Evolutionary conservation across 2,329 filamentous ascomycete species (phyloP), one percentile per base, ranked within the genome.

Genomic region (Xylaria sp.): DNA sequence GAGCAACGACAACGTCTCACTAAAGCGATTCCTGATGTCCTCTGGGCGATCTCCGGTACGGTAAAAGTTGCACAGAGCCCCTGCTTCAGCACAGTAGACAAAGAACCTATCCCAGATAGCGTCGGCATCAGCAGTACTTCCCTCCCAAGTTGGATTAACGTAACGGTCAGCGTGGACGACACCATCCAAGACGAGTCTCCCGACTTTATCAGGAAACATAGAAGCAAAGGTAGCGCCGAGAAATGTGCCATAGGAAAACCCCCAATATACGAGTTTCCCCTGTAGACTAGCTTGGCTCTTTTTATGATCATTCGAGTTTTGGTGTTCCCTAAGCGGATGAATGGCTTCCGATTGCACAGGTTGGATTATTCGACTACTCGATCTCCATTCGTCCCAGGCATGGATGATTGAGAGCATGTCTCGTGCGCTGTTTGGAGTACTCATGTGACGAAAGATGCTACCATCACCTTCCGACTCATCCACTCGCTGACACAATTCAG

Each of bases 51-150:
- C 78, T 15, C 79, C 78, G 4, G 74, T 60, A 9, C 78, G 78
- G 58, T 77, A 81, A 56, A 85, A 73, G 4, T 70, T 69, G 66
- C 83, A 85, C 15, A 71, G 73, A 5, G 73, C 57, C 1, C 80
- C 80, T 11, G 81, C 83, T 22, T 80, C 77, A 61, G 79, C 81
- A 71, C 86, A 88, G 47, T 79, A 80, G 51, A 77, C 73, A 67
- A 82, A 85, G 71, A 87, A 86, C 42, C 71, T 77, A 2, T 77
- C 76, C 63, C 84, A 79, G 17, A 82, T 78, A 56, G 81, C 75
- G 62, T 87, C 85, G 38, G 82, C 78, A 66, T 87, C 82, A 47
- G 76, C 69, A 9, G 83, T 71, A 42, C 79, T 80, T 13, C 78
- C 78, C 5, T 70, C 76, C 79, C 79, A 82, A 29, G 75, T 75